phyloP scores from a whole-genome alignment of 1,284 basidiomycete species.

The Malassezia japonica region DNA sequence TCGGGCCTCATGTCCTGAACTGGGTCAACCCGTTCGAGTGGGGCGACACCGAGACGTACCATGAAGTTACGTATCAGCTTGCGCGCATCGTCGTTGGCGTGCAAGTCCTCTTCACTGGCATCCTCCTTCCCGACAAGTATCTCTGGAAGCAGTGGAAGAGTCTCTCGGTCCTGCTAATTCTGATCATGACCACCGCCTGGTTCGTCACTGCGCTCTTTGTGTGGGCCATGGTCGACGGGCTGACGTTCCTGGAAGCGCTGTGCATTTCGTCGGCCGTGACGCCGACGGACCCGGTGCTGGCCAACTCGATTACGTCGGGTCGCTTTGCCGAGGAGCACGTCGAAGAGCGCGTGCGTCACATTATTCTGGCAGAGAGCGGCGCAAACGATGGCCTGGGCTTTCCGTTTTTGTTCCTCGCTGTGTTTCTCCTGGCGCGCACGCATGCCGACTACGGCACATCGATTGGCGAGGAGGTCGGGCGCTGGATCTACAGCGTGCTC shows the following conservation, averaged over 20 bases:
- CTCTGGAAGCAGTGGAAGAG: conserved; percentile 40
- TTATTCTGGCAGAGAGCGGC: conserved; percentile 49
- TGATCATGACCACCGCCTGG: conserved; percentile 51
- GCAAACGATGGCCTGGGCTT: conserved; percentile 50
- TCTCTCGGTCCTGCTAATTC: conserved; percentile 44
- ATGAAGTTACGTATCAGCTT: conserved; percentile 49
- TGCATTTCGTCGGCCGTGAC: conserved; percentile 49
- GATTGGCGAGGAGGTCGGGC: conserved; percentile 41
- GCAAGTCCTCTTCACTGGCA: conserved; percentile 50
- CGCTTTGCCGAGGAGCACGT: conserved; percentile 50
- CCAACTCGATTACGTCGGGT: conserved; percentile 48
- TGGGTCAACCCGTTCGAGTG: conserved; percentile 43
- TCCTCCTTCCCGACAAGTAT: conserved; percentile 48
- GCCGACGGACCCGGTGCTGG: conserved; percentile 50
- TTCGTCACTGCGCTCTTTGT: conserved; percentile 48
- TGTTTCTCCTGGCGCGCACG: conserved; percentile 41
- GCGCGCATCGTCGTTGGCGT: conserved; percentile 46
- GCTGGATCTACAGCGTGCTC: conserved; percentile 50
- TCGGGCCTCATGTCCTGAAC: conserved; percentile 40
- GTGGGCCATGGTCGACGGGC: conserved; percentile 42
- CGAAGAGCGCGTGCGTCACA: conserved; percentile 47
- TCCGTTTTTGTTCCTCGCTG: conserved; percentile 45
- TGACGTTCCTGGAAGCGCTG: conserved; percentile 49
- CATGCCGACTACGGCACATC: conserved; percentile 27
- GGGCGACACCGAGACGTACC: conserved; percentile 24